Conservation (phyloP, 495 filamentous ascomycete genomes). For the Penicillium samsonianum region DNA sequence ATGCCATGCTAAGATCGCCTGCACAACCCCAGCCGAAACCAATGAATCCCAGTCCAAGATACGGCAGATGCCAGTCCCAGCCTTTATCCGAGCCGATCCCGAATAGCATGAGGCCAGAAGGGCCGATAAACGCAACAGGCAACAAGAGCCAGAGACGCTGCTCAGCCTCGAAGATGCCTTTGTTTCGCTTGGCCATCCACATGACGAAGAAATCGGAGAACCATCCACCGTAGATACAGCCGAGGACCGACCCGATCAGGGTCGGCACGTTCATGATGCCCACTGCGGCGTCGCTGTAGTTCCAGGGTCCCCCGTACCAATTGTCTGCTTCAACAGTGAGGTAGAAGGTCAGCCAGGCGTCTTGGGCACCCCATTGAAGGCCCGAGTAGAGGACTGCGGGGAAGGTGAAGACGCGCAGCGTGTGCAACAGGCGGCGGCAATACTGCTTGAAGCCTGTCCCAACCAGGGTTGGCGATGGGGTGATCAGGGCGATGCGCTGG, state of each 20-base stretch:
- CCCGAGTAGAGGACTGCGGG: slow-evolving; percentile 37
- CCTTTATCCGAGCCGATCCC: slow-evolving; percentile 33
- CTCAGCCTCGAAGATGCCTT: slow-evolving; percentile 36
- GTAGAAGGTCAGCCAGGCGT: slow-evolving; percentile 43
- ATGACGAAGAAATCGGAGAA: slow-evolving; percentile 36
- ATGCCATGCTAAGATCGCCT: slow-evolving; percentile 37
- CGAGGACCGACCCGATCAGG: slow-evolving; percentile 35
- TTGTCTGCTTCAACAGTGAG: slow-evolving; percentile 39
- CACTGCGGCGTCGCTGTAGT: slow-evolving; percentile 33
- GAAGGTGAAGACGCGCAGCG: slow-evolving; percentile 35
- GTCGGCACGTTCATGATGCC: slow-evolving; percentile 40
- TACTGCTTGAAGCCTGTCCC: slow-evolving; percentile 35
- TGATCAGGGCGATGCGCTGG: slow-evolving; percentile 34
- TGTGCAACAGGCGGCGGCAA: slow-evolving; percentile 24
- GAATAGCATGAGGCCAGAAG: slow-evolving; percentile 37
- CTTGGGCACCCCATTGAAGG: slow-evolving; percentile 40
- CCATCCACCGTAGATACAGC: slow-evolving; percentile 40
- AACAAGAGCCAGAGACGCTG: slow-evolving; percentile 39
- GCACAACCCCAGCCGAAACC: slow-evolving; percentile 41
- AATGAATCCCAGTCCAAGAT: slow-evolving; percentile 35
- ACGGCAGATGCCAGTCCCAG: slow-evolving; percentile 28
- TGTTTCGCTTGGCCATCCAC: slow-evolving; percentile 34
- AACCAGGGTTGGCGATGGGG: slow-evolving; percentile 27
- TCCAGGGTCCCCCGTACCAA: slow-evolving; percentile 33
- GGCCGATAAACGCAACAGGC: slow-evolving; percentile 30